These are phyloP conservation scores for Mariannaea elegans DNA, from an alignment of 2,329 filamentous ascomycete species.

Conservation along the genomic window DNA sequence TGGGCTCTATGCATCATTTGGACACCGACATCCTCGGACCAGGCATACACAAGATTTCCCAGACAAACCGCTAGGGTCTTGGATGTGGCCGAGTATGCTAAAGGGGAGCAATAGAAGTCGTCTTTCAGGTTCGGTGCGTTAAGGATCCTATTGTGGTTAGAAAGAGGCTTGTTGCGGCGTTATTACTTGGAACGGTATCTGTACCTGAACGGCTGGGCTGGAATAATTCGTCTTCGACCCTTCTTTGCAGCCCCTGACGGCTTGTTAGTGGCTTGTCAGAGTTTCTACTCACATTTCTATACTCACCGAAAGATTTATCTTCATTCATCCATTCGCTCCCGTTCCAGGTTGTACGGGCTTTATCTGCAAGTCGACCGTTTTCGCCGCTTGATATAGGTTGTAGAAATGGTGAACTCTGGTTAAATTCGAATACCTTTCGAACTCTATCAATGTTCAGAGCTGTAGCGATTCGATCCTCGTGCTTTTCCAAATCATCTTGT, in stretches of 20 bases:
- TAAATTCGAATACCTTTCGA: constrained; percentile 70
- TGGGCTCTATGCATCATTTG: constrained; percentile 51
- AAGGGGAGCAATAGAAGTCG: constrained; percentile 92
- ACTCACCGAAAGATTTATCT: constrained; percentile 24
- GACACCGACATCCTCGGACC: constrained; percentile 81
- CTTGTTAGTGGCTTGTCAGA: constrained; percentile 12
- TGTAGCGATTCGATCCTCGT: constrained; percentile 78
- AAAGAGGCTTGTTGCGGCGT: constrained; percentile 8
- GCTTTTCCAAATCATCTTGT: constrained; percentile 71
- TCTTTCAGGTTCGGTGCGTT: constrained; percentile 90
- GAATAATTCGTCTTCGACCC: constrained; percentile 58
- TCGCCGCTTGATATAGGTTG: not conserved
- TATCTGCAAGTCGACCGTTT: not conserved
- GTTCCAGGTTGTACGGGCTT: constrained; percentile 37
- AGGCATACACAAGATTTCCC: constrained; percentile 81
- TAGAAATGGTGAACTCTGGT: constrained; percentile 24
- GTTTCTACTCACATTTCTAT: not conserved
- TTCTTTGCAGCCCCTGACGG: constrained; percentile 21
- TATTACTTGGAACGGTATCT: constrained; percentile 13
- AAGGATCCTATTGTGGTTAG: constrained; percentile 69
- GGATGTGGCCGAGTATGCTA: constrained; percentile 82
- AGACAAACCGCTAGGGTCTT: constrained; percentile 86
- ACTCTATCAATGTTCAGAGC: constrained; percentile 83
- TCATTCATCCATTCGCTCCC: constrained; percentile 37
- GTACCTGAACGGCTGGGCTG: constrained; percentile 80